Evolutionary conservation across 441 rosid species (phyloP), one percentile per base, ranked within the genome.

Genomic region (Manihot esculenta): DNA sequence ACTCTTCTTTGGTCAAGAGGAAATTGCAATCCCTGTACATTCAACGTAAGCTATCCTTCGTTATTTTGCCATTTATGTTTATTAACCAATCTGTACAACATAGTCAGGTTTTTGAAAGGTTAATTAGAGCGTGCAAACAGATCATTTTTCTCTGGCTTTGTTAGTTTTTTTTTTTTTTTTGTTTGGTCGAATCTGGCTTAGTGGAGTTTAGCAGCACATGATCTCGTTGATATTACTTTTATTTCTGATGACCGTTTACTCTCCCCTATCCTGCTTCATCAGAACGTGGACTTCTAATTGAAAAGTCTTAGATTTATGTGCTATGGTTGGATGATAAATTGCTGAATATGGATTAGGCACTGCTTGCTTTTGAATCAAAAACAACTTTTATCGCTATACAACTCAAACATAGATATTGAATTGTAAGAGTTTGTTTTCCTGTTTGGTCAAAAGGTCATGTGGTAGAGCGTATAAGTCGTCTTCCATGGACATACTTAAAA

Each of bases 1-100:
- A 78, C 91, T 94, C 48, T 92, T 94, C 72, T 94, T 94, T 17
- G 99, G 99, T 62, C 99, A 90, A 54, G 97, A 94, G 84, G 99
- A 94, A 84, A 94, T 94, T 21, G 99, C 99, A 23, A 94, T 94
- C 74, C 94, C 99, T 10, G 97, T 92, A 18, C 97, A 92, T 77
- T 88, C 97, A 30, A 74, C 88, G 97, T 94, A 88, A 54, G 84
- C 35, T 59, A 21, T 20, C 17, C 5, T 59, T 45, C 14, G 27
- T 10, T n/a, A 17, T 63, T 18, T 51, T 27, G 3, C 7, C 49
- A 20, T 48, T 23, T 45, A 3, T 41, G 3, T 60, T 13, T 45
- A 30, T 3, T 66, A 20, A 50, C 6, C 44, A 33, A 14, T 51
- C 8, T 44, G 21, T 68, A 49, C 35, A 24, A 38, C 5, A 21